phyloP scores from a whole-genome alignment of 2,329 filamentous ascomycete species.

The Conoideocrella luteorostrata region DNA sequence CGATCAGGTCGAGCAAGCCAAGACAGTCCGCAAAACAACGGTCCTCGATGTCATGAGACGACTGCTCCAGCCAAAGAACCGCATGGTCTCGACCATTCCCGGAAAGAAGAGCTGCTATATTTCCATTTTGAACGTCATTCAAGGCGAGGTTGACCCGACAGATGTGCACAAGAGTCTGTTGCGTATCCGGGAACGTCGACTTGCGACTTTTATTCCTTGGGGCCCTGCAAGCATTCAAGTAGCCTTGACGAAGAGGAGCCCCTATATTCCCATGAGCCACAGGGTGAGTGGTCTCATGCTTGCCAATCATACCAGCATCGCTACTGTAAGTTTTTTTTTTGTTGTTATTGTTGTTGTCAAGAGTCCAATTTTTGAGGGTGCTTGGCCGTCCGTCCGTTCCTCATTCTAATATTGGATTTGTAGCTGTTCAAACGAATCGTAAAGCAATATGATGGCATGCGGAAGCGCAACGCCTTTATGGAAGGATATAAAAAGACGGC shows the following conservation, averaged over 20 bases:
- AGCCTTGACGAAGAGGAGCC: constrained; percentile 90
- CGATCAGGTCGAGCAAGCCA: constrained; percentile 92
- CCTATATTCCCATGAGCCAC: constrained; percentile 89
- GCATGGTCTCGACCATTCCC: constrained; percentile 95
- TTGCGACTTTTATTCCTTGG: constrained; percentile 98
- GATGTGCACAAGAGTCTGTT: constrained; percentile 98
- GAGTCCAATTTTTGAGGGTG: no score
- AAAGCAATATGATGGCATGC: constrained; percentile 84
- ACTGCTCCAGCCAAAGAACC: constrained; percentile 93
- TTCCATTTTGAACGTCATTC: constrained; percentile 96
- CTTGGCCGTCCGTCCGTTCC: no score
- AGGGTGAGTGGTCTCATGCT: constrained; percentile 95
- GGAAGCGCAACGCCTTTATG: constrained; percentile 94
- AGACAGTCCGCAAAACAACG: constrained; percentile 96
- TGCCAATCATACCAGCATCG: constrained; percentile 95
- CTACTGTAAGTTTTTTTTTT: constrained; percentile 55
- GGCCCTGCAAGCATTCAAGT: constrained; percentile 97
- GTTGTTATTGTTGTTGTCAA: no score
- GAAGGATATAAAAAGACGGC: constrained; percentile 95
- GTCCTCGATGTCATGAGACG: constrained; percentile 96
- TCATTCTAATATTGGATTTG: not conserved
- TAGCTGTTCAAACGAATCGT: constrained; percentile 90
- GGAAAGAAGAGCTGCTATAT: constrained; percentile 99
- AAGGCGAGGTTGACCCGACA: constrained; percentile 95
- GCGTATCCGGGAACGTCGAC: constrained; percentile 85